Evolutionary conservation across 2,329 filamentous ascomycete species (phyloP).

Genomic region (Westerdykella sp.): DNA sequence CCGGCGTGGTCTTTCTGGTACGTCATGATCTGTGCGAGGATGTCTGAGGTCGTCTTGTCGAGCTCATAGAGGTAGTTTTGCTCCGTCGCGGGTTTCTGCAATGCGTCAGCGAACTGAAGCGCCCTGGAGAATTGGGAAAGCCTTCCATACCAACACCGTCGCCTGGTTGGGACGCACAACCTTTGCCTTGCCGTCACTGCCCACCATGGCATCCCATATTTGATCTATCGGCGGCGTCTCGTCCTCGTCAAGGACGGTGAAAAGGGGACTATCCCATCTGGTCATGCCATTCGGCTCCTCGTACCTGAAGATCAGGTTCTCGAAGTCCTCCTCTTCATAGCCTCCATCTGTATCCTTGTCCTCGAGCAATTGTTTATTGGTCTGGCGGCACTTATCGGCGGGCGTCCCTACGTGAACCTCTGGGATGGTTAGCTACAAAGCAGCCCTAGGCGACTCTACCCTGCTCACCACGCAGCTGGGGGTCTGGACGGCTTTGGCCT

Average conservation of each 20-base stretch:
- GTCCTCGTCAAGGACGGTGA: constrained; percentile 73
- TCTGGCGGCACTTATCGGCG: constrained; percentile 49
- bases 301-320: constrained; percentile 74
- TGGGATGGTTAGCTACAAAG: constrained; percentile 28
- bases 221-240: constrained; percentile 58
- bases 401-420: constrained; percentile 55
- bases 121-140: background rate
- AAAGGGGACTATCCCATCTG: constrained; percentile 77
- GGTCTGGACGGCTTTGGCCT: constrained; percentile 72
- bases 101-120: constrained; percentile 2
- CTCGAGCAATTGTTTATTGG: constrained; percentile 54
- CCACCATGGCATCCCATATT: constrained; percentile 67
- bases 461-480: constrained; percentile 62
- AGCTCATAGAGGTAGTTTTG: constrained; percentile 73
- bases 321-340: constrained; percentile 60
- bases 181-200: constrained; percentile 57
- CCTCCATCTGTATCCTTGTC: constrained; percentile 36
- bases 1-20: constrained; percentile 59
- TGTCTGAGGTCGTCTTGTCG: constrained; percentile 70
- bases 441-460: background rate
- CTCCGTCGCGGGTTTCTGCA: constrained; percentile 52
- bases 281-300: constrained; percentile 84
- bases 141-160: constrained; percentile 53
- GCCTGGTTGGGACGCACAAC: constrained; percentile 67
- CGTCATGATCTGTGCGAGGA: constrained; percentile 63